Evolutionary conservation across 179 eudicot species (phyloP), one percentile per base, ranked within the genome.

Genomic region (Nepenthes alata): DNA sequence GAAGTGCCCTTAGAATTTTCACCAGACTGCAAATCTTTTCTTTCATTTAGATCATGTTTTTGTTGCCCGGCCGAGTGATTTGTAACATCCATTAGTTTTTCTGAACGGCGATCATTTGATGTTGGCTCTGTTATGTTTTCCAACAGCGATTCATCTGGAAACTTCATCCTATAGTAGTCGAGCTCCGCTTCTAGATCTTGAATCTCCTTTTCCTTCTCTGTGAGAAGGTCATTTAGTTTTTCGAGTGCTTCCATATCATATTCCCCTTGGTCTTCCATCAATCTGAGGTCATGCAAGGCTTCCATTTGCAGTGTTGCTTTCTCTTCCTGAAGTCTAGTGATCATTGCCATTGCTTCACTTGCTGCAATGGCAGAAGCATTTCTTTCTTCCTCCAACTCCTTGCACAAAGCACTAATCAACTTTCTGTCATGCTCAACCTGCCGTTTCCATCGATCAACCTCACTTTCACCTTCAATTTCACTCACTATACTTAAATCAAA

Each of bases 251-350:
- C 95, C 57, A 60, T 70, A 53, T 89, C 99, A 58, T 87, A 93
- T 70, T 89, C 97, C 11, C 94, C 94, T 82, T 90, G 95, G 75
- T 93, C 99, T 74, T 93, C 99, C 99, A 90, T 85, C 91, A 89
- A 81, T 72, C 99, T 79, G 37, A 87, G 57, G 57, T 74, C 85
- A 13, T 93, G 99, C 66, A 87, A 78, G 57, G 99, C 95, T 80
- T 90, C 99, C 95, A 87, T 90, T 60, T 90, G 84, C 4, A 93
- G 67, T 25, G 99, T 75, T 4, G 99, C 90, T 73, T 93, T 93
- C 78, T 93, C 99, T 69, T 93, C 97, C 71, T 93, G 99, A 41
- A 93, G 77, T 58, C 87, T 75, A 3, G 93, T 90, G 68, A 93
- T 93, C 99, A 93, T 90, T 51, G 99, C 95, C 97, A 93, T 85